phyloP scores from a whole-genome alignment of 208 protist species.

The Novymonas esmeraldas region DNA sequence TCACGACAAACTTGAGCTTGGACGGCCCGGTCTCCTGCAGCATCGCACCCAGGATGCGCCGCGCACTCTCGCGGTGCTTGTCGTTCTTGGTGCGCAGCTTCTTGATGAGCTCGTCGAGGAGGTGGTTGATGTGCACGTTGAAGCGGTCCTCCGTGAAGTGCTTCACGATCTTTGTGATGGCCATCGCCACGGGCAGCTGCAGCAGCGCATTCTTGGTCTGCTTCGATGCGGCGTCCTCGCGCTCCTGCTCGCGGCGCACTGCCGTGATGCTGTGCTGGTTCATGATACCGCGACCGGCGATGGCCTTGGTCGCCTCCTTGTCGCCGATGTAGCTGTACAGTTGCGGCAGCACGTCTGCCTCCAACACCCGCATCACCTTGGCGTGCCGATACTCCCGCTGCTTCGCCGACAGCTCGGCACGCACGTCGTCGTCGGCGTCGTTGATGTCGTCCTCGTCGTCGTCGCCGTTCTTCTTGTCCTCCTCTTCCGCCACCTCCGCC shows the following conservation, averaged over 20 bases:
- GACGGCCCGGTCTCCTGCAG: constrained; percentile 81
- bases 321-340: constrained; percentile 78
- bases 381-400: constrained; percentile 54
- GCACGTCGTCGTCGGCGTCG: constrained; percentile 36
- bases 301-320: constrained; percentile 35
- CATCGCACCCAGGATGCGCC: constrained; percentile 81
- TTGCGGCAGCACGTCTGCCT: constrained; percentile 86
- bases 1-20: constrained; percentile 83
- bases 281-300: constrained; percentile 32
- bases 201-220: constrained; percentile 68
- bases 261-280: constrained; percentile 69
- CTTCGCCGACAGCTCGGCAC: constrained; percentile 40
- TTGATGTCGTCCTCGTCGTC: constrained; percentile 70
- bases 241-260: constrained; percentile 65
- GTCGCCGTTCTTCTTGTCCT: constrained; percentile 20
- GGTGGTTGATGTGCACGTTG: constrained; percentile 71
- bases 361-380: constrained; percentile 72
- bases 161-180: constrained; percentile 88
- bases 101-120: constrained; percentile 78
- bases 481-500: constrained; percentile 25
- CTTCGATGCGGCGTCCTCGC: constrained; percentile 55
- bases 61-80: constrained; percentile 83
- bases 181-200: constrained; percentile 87
- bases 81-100: constrained; percentile 92
- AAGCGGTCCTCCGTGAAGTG: constrained; percentile 79